Percentiles rank a stretch among this genome's conserved stretches.
These are phyloP conservation scores for Coelastrella sp. DNA, from an alignment of 139 green algal genomes.

Conservation along the genomic window DNA sequence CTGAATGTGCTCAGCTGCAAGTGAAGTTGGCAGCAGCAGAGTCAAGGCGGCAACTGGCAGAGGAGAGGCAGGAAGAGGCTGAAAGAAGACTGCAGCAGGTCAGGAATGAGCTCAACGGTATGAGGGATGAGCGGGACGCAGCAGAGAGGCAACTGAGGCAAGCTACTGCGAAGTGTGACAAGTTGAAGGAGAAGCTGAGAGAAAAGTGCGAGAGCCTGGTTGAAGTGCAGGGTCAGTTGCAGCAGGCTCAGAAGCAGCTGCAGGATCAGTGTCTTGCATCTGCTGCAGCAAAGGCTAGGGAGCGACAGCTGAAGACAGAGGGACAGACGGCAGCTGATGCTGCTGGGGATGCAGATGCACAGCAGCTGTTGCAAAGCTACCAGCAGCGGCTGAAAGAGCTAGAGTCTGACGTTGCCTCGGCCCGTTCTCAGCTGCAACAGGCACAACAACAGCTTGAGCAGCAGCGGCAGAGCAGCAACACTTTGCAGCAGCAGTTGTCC, in stretches of 20 bases:
- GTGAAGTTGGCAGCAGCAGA: slow-evolving; percentile 35
- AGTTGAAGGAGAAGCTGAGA: slow-evolving; percentile 22
- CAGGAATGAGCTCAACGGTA: not conserved
- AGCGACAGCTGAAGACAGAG: not conserved
- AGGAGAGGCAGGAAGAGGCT: slow-evolving; percentile 20
- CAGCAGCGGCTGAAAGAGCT: slow-evolving; percentile 41
- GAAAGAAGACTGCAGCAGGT: slow-evolving; percentile 1
- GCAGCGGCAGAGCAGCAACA: slow-evolving; percentile 15
- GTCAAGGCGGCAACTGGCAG: slow-evolving; percentile 36
- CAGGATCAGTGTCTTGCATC: not conserved
- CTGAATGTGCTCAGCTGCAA: slow-evolving; percentile 45
- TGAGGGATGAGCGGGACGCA: not conserved
- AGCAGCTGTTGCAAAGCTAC: slow-evolving; percentile 36
- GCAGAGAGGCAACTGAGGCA: slow-evolving; percentile 34
- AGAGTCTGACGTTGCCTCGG: not conserved
- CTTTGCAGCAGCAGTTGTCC: slow-evolving; percentile 39
- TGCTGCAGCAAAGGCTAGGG: not conserved
- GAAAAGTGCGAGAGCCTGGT: not conserved
- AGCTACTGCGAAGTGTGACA: not conserved
- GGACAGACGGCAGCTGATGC: not conserved
- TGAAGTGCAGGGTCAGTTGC: not conserved
- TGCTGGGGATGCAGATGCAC: not conserved
- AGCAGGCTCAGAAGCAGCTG: slow-evolving; percentile 21
- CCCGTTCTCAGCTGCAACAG: slow-evolving; percentile 22
- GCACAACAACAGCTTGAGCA: slow-evolving; percentile 36